Evolutionary conservation across 2,329 filamentous ascomycete species (phyloP).

Genomic region (Alternaria consortialis): DNA sequence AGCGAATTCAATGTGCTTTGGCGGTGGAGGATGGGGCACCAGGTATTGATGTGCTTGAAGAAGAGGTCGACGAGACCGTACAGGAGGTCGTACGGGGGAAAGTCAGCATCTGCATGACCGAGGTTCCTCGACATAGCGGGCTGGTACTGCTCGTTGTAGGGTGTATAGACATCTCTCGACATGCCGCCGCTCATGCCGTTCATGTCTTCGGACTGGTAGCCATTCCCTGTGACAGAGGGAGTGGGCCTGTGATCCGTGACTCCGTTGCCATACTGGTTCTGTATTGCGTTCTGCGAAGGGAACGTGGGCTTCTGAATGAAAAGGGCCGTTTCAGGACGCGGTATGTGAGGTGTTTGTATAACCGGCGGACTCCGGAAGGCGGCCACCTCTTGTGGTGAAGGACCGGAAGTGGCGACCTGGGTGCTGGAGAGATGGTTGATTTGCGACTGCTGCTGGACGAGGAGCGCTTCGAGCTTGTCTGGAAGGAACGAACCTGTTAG

Average conservation of each 20-base stretch:
- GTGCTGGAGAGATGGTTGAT: conserved; percentile 55
- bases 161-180: conserved; percentile 40
- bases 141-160: conserved; percentile 44
- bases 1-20: conserved; percentile 82
- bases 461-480: conserved; percentile 59
- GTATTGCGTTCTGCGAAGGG: conserved; percentile 43
- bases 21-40: conserved; percentile 89
- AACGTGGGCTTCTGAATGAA: conserved; percentile 58
- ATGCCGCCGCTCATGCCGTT: conserved; percentile 30
- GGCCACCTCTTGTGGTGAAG: conserved; percentile 44
- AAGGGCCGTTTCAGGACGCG: conserved; percentile 56
- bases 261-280: conserved; percentile 47
- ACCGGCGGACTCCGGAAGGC: conserved; percentile 49
- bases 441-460: conserved; percentile 57
- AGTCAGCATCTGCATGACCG: conserved; percentile 53
- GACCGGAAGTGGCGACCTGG: conserved; percentile 31
- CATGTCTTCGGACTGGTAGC: conserved; percentile 43
- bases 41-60: conserved; percentile 71
- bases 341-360: conserved; percentile 53
- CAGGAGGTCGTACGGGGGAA: conserved; percentile 68
- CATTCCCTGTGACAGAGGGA: conserved; percentile 37
- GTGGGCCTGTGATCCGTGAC: conserved; percentile 47
- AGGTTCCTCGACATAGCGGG: conserved; percentile 40
- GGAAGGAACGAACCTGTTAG: conserved; percentile 7
- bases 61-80: conserved; percentile 69